A percentile compares a stretch with the other conserved stretches of the same genome.
These are phyloP conservation scores for Salisapilia sapeloensis DNA, from an alignment of 352 stramenopile genomes.

Conservation along the genomic window DNA sequence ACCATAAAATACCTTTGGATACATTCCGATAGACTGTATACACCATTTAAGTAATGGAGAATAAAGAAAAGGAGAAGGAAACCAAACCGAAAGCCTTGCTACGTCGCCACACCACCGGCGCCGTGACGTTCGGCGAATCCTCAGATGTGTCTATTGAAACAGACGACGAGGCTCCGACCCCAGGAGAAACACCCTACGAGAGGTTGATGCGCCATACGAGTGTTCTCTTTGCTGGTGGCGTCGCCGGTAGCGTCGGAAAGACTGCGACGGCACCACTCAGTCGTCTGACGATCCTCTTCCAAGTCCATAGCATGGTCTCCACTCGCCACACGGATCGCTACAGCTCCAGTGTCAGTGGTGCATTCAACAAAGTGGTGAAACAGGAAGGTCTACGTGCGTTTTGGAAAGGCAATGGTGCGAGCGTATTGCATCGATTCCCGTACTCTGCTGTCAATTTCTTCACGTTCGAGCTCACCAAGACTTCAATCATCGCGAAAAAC, in stretches of 20 bases:
- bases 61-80: slow-evolving; percentile 1
- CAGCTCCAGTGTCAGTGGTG: slow-evolving; percentile 44
- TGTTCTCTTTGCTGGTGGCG: slow-evolving; percentile 77
- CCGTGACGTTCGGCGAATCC: slow-evolving; percentile 65
- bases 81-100: slow-evolving; percentile 18
- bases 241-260: slow-evolving; percentile 92
- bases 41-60: too few species aligned
- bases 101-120: slow-evolving; percentile 62
- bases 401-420: slow-evolving; percentile 94
- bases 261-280: slow-evolving; percentile 90
- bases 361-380: slow-evolving; percentile 85
- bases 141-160: slow-evolving; percentile 64
- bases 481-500: slow-evolving; percentile 41
- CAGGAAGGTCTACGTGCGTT: slow-evolving; percentile 84
- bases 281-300: slow-evolving; percentile 92
- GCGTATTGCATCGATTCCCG: slow-evolving; percentile 91
- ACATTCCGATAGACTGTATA: too few species aligned
- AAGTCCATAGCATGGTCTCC: slow-evolving; percentile 92
- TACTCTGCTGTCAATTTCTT: slow-evolving; percentile 96
- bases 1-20: too few species aligned
- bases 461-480: slow-evolving; percentile 88
- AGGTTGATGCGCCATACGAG: slow-evolving; percentile 62
- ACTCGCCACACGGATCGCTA: slow-evolving; percentile 73
- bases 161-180: slow-evolving; percentile 56
- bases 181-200: too few species aligned